A percentile compares a stretch with the other conserved stretches of the same genome.
Evolutionary conservation across 495 filamentous ascomycete species (phyloP).

Genomic region (Choiromyces venosus): DNA sequence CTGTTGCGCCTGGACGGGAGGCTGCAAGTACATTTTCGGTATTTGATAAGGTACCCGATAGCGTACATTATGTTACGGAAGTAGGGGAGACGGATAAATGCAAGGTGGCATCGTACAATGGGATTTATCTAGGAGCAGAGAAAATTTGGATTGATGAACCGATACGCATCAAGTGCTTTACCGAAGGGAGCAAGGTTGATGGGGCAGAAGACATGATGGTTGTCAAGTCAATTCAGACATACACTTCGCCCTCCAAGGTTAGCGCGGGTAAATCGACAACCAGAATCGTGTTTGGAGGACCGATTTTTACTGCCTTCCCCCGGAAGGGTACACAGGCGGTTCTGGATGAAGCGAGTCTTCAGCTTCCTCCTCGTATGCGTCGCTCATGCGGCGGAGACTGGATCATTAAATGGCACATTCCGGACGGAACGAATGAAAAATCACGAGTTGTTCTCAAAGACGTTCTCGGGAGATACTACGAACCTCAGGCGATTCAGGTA

Average conservation of each 20-base stretch:
- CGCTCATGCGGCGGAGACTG: slow-evolving; percentile 15
- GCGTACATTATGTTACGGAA: background rate
- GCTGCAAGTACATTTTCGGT: slow-evolving; percentile 51
- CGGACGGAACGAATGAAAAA: slow-evolving; percentile 9
- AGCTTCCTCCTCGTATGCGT: slow-evolving; percentile 37
- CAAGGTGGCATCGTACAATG: slow-evolving; percentile 45
- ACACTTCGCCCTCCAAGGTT: slow-evolving; percentile 11
- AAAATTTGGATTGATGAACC: slow-evolving; percentile 58
- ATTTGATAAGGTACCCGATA: slow-evolving; percentile 47
- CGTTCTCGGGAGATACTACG: slow-evolving; percentile 37
- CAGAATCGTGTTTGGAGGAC: slow-evolving; percentile 21
- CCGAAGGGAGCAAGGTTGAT: slow-evolving; percentile 19
- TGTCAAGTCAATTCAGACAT: slow-evolving; percentile 28
- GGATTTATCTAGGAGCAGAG: slow-evolving; percentile 56
- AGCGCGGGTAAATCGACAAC: slow-evolving; percentile 12
- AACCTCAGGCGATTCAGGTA: slow-evolving; percentile 31
- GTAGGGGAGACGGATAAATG: background rate
- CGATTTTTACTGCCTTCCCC: slow-evolving; percentile 30
- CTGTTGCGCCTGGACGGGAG: slow-evolving; percentile 21
- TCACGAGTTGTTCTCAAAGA: slow-evolving; percentile 15
- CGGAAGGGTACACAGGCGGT: slow-evolving; percentile 16
- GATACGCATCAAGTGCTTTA: slow-evolving; percentile 46
- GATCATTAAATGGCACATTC: slow-evolving; percentile 29
- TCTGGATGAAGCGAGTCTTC: background rate
- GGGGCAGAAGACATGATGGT: slow-evolving; percentile 35